phyloP scores from a whole-genome alignment of 78 protist genomes.

The Protostelium mycophagum region DNA sequence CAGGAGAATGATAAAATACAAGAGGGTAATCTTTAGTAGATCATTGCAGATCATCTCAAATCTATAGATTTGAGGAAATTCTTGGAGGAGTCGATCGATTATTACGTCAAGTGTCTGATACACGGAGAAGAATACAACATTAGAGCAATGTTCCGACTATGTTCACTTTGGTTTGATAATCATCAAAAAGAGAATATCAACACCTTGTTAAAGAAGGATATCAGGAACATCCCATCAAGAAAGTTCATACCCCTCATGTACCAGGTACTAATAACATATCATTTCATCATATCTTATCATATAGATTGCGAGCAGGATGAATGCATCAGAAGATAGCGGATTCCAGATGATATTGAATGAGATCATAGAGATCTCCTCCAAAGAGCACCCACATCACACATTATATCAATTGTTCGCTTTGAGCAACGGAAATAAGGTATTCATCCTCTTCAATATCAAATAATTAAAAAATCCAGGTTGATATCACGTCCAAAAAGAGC shows the following conservation, averaged over 20 bases:
- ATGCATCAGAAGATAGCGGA: background rate
- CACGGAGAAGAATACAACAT: conserved; percentile 9
- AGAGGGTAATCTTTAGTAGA: background rate
- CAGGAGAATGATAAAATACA: background rate
- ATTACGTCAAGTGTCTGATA: conserved; percentile 7
- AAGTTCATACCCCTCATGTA: conserved; percentile 20
- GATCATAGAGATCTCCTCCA: background rate
- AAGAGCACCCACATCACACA: background rate
- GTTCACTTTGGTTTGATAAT: conserved; percentile 17
- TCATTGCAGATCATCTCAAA: background rate
- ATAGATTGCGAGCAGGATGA: conserved; percentile 19
- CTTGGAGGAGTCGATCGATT: background rate
- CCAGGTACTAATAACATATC: background rate
- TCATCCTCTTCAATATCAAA: background rate
- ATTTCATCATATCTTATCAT: background rate
- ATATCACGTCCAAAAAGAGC: background rate
- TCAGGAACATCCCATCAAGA: background rate
- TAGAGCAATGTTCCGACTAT: conserved; percentile 7
- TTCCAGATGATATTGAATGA: background rate
- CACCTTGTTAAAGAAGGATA: background rate
- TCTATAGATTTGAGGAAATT: background rate
- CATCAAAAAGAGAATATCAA: background rate
- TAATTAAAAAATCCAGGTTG: background rate
- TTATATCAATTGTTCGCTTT: background rate
- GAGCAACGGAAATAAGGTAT: background rate